Conservation (phyloP, 2,329 filamentous ascomycete genomes). For the Alternaria sp. region DNA sequence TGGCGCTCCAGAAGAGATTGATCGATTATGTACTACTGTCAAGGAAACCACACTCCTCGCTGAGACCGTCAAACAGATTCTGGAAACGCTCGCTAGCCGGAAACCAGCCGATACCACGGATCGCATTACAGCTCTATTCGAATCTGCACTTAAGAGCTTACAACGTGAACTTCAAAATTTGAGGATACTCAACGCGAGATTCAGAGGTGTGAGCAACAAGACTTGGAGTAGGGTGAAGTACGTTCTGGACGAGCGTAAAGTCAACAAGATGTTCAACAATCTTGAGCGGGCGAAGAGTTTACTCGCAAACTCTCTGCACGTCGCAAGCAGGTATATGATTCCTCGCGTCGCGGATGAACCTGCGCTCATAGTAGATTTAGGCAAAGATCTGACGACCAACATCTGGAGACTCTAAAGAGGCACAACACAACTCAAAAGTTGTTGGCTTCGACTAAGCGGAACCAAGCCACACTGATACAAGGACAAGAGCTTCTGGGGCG, state of each 20-base stretch:
- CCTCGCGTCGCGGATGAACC: not conserved
- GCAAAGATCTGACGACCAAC: not conserved
- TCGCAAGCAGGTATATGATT: conserved; percentile 14
- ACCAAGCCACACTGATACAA: not conserved
- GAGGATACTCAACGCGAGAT: conserved; percentile 1
- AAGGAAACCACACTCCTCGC: conserved; percentile 11
- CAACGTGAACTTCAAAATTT: conserved; percentile 18
- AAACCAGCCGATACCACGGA: not conserved
- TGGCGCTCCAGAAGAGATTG: conserved; percentile 21
- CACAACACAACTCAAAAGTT: not conserved
- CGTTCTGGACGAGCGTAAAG: conserved; percentile 15
- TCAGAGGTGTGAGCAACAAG: conserved; percentile 4
- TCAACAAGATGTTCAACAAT: conserved; percentile 10
- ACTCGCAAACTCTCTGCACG: conserved; percentile 7
- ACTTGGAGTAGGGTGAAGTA: conserved; percentile 21
- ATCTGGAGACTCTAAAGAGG: not conserved
- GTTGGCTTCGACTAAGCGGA: not conserved
- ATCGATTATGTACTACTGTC: conserved; percentile 11
- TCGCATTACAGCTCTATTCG: not conserved
- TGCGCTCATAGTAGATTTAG: not conserved
- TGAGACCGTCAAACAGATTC: conserved; percentile 1
- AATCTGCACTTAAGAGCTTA: conserved; percentile 5
- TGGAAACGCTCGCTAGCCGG: conserved; percentile 3
- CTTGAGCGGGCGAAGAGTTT: conserved; percentile 17
- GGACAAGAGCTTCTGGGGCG: conserved; percentile 4